Base-by-base conservation (phyloP, 2,329 filamentous ascomycete species). In the Neofusicoccum ribis region DNA sequence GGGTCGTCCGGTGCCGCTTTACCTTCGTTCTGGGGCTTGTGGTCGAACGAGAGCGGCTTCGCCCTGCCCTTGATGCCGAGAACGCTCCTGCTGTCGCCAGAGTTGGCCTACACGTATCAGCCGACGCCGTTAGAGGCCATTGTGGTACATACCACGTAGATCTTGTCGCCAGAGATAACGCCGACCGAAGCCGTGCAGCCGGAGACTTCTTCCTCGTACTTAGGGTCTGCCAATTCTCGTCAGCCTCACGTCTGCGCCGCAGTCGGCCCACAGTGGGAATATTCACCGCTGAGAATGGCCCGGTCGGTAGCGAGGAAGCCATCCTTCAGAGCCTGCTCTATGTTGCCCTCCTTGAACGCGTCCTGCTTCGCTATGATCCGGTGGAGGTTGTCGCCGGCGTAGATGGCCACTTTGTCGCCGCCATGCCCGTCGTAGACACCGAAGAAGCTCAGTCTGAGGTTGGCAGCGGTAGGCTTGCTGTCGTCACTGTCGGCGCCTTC, bases 11-110 rank as follows among this genome's bases (percentile, higher is more conserved):
- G 43, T 73, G 36, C 70, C 66, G 52, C 69, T 65, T 15, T 76
- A 96, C 93, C 92, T 86, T 99, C 95, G 72, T 98, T 97, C 79
- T 97, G 93, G 47, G 95, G 95, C 82, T 99, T 99, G 85, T 99
- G 95, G 78, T 99, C 95, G 76, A 96, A 96, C n/a, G 95, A 99
- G 67, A 99, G 85, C 61, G 95, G 95, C 83, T 98, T 99, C 71
- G 95, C 95, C 73, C 95, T 88, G 70, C 95, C 95, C 83, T 98
- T 99, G 74, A 99, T 92, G 72, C 95, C 95, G 70, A 99, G 82
- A 31, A 99, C 95, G 75, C 90, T 92, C 83, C 95, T 89, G 69
- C 95, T 99, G 79, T 99, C 95, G 76, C 95, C 95, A 69, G 95
- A 92, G 78, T 99, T 99, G 74, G 92, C 95, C 95, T 99, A 46